A percentile compares a stretch with the other conserved stretches of the same genome.
These are phyloP conservation scores for Sporothrix curviconia DNA, from an alignment of 2,329 filamentous ascomycete genomes.

Conservation along the genomic window DNA sequence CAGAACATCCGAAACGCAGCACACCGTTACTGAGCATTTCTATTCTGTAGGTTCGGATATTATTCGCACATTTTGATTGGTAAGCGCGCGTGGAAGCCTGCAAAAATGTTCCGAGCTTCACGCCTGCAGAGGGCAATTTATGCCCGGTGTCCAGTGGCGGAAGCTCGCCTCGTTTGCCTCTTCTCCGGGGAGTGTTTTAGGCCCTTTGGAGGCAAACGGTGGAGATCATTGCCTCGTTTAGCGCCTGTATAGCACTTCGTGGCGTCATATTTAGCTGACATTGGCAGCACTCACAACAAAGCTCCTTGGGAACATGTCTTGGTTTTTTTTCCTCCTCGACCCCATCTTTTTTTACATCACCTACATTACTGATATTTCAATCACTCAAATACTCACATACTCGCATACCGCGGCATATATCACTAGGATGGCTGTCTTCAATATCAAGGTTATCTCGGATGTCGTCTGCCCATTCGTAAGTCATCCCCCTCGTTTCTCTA, in stretches of 20 bases:
- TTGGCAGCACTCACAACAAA: neutral
- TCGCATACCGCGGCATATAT: too few relatives aligned
- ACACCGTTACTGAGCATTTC: too few relatives aligned
- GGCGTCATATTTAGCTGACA: constrained; percentile 4
- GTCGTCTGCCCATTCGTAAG: constrained; percentile 63
- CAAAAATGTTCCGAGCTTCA: too few relatives aligned
- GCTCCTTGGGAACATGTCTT: neutral
- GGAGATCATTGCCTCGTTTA: neutral
- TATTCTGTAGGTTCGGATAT: too few relatives aligned
- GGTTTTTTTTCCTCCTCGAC: neutral
- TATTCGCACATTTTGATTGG: too few relatives aligned
- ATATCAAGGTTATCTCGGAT: constrained; percentile 74
- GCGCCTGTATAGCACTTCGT: neutral
- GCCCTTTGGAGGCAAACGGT: neutral
- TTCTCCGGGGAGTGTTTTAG: neutral
- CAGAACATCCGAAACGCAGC: too few relatives aligned
- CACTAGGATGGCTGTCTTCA: constrained; percentile 61
- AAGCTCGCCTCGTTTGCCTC: neutral
- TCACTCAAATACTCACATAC: neutral
- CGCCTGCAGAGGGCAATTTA: too few relatives aligned
- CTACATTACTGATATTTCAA: neutral
- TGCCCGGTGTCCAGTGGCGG: too few relatives aligned
- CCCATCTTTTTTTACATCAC: neutral
- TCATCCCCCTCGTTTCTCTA: neutral
- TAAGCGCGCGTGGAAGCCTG: too few relatives aligned